Evolutionary conservation across 1,284 basidiomycete species (phyloP), one percentile per base, ranked within the genome.

Genomic region (Pholiota adiposa): DNA sequence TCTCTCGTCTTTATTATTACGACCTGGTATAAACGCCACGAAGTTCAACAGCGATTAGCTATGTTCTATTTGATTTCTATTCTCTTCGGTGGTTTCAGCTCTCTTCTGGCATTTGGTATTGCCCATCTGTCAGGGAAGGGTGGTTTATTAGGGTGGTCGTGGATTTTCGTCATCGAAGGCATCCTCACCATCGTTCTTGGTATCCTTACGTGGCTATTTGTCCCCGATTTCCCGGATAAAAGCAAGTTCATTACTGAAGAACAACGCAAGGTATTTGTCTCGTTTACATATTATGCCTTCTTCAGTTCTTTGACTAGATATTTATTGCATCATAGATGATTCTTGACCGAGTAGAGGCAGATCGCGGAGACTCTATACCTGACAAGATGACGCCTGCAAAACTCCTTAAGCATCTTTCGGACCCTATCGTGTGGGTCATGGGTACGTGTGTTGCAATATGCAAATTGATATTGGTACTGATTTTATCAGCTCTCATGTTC

Each of bases 21-120:
- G 6, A 78, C 78, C 4, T 81, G 79, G 79, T 81, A 81, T 65
- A 77, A 71, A 38, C 75, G 78, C 8, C 72, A 77, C 58, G 78
- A 80, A 67, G 75, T 79, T 4, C 79, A 81, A 52, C 77, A 74
- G 50, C 72, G 76, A 68, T 71, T 69, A n/a, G 79, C 77, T 2
- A 68, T 70, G 29, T 80, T 80, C 62, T 79, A 77, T 59, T 64
- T 79, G 25, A 66, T 73, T 23, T 77, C 77, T 1, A 72, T 77
- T 44, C 60, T 77, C 16, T 51, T 75, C 16, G 71, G 71, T 5
- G 75, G 75, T 18, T 79, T 79, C 63, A 75, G 76, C 56, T 68
- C 77, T 3, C 27, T 40, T 25, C 29, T 74, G 56, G 77, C 73
- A 0, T 80, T 75, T 59, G 73, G 63, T 3, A 58, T 79, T 19